Evolutionary conservation across 1,284 basidiomycete genomes (phyloP).

Genomic region (Boletus mariae): DNA sequence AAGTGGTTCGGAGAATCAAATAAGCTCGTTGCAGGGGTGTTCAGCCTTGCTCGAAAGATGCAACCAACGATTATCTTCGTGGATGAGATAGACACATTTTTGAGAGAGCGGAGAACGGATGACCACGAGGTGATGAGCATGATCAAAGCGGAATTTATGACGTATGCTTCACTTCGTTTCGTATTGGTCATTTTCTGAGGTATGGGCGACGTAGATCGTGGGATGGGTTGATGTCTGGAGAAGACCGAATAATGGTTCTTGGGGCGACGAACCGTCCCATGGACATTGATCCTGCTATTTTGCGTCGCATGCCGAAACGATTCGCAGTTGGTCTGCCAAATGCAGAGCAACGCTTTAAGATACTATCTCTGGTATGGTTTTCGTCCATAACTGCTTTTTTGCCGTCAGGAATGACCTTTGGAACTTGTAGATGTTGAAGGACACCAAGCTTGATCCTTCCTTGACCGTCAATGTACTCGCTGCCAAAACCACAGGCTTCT

Average conservation of each 20-base stretch:
- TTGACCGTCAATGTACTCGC: constrained; percentile 74
- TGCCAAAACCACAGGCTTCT: constrained; percentile 70
- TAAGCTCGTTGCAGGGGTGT: constrained; percentile 93
- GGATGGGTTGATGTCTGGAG: constrained; percentile 91
- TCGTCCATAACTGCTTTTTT: neutral
- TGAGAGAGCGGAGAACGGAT: constrained; percentile 81
- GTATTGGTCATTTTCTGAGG: neutral
- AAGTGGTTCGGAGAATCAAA: constrained; percentile 99
- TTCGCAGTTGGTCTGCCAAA: constrained; percentile 88
- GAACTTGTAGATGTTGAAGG: constrained; percentile 73
- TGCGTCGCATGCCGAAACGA: constrained; percentile 97
- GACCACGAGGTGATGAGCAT: constrained; percentile 98
- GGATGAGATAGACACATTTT: constrained; percentile 95
- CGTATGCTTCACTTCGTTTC: constrained; percentile 49
- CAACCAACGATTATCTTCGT: constrained; percentile 93
- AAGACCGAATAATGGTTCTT: constrained; percentile 86
- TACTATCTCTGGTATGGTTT: constrained; percentile 72
- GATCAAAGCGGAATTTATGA: constrained; percentile 99
- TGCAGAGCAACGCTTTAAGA: constrained; percentile 79
- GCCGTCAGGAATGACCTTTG: neutral
- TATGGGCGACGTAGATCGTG: constrained; percentile 60
- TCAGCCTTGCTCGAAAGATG: constrained; percentile 78
- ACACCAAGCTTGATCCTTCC: constrained; percentile 62
- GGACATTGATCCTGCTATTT: constrained; percentile 94
- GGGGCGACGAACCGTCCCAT: constrained; percentile 95